Conservation (phyloP, 495 filamentous ascomycete genomes). For the Aspergillus saccharolyticus region DNA sequence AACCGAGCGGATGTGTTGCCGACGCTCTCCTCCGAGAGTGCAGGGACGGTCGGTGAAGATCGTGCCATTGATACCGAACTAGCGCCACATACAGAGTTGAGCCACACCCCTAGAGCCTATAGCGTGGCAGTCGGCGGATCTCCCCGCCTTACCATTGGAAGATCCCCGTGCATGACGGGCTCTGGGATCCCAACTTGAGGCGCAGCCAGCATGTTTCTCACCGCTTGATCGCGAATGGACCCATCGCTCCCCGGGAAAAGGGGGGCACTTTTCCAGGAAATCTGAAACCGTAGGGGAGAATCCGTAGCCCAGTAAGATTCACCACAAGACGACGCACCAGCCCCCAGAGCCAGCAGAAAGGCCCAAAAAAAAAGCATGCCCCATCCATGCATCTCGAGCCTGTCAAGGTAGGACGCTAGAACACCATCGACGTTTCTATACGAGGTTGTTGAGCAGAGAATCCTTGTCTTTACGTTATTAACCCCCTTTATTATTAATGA, state of each 20-base stretch:
- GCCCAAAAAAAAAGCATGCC: too few species aligned
- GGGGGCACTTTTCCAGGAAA: slow-evolving; percentile 10
- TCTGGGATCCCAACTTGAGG: slow-evolving; percentile 12
- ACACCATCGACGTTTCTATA: too few species aligned
- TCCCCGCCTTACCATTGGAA: slow-evolving; percentile 20
- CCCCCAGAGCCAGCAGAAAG: too few species aligned
- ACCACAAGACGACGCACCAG: too few species aligned
- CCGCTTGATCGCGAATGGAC: slow-evolving; percentile 13
- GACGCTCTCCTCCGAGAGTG: too few species aligned
- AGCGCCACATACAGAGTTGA: slow-evolving; percentile 18
- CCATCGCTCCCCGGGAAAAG: neutral
- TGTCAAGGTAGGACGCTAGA: neutral
- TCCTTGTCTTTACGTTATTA: too few species aligned
- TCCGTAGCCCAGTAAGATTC: too few species aligned
- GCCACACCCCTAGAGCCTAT: slow-evolving; percentile 20
- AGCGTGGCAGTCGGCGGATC: slow-evolving; percentile 18
- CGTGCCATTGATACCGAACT: neutral
- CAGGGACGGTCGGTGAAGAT: slow-evolving; percentile 19
- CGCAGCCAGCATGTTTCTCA: slow-evolving; percentile 21
- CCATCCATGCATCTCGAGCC: neutral
- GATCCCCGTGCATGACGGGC: slow-evolving; percentile 12
- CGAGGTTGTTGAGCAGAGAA: too few species aligned
- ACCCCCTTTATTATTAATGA: too few species aligned
- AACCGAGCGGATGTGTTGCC: too few species aligned
- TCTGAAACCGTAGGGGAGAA: neutral